These are phyloP conservation scores for Boehmeria nivea DNA, from an alignment of 306 rosid species.

Conservation along the genomic window DNA sequence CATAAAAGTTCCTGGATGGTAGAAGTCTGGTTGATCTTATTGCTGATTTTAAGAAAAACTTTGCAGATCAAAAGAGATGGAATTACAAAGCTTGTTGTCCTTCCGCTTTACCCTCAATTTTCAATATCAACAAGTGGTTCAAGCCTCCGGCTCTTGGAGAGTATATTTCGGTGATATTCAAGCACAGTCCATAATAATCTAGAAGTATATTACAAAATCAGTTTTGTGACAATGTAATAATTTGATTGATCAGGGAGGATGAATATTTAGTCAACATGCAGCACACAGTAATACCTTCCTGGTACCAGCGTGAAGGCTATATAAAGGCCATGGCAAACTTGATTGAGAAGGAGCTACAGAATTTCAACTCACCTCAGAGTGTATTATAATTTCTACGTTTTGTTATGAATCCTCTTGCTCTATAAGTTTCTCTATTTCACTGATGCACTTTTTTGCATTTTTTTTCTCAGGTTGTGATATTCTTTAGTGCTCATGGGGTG, in stretches of 20 bases:
- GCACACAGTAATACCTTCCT: slow-evolving; percentile 94
- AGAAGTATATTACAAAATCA: slow-evolving; percentile 8
- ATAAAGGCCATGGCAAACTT: slow-evolving; percentile 90
- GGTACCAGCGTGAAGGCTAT: slow-evolving; percentile 98
- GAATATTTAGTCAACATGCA: slow-evolving; percentile 97
- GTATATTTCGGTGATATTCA: slow-evolving; percentile 70
- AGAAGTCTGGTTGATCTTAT: slow-evolving; percentile 13
- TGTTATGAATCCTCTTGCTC: background rate
- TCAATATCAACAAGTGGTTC: slow-evolving; percentile 98
- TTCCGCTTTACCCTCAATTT: slow-evolving; percentile 98
- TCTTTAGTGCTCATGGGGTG: slow-evolving; percentile 96
- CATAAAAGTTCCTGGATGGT: too few relatives aligned
- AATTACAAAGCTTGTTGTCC: slow-evolving; percentile 91
- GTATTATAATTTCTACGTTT: background rate
- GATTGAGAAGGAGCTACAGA: slow-evolving; percentile 71
- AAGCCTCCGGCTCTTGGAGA: slow-evolving; percentile 94
- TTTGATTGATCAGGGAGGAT: slow-evolving; percentile 64
- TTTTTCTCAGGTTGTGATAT: slow-evolving; percentile 37
- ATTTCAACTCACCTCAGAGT: slow-evolving; percentile 52
- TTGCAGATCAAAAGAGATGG: slow-evolving; percentile 82
- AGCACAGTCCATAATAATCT: slow-evolving; percentile 3
- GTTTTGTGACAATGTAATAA: slow-evolving; percentile 16
- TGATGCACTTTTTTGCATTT: slow-evolving; percentile 3
- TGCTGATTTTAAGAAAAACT: slow-evolving; percentile 22
- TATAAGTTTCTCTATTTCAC: background rate